Evolutionary conservation across 306 rosid genomes (phyloP).

Genomic region (Cucumis sativus): Cucumber_9930_V3 NC_026657.2:10116001-10116500

Average conservation of each 20-base stretch:
- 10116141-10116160: background rate
- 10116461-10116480: constrained; percentile 47
- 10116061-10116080: no score
- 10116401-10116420: constrained; percentile 18
- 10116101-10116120: no score
- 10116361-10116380: background rate
- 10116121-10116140: no score
- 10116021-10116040: no score
- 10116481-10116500: constrained; percentile 3
- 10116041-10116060: no score
- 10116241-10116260: background rate
- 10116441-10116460: constrained; percentile 3
- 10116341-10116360: background rate
- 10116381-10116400: constrained; percentile 29
- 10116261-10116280: background rate
- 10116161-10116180: background rate
- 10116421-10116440: constrained; percentile 62
- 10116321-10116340: background rate
- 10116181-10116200: background rate
- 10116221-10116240: background rate
- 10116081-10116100: no score
- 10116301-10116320: background rate
- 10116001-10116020: no score
- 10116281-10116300: background rate
- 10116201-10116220: background rate